Evolutionary conservation across 169 alveolate genomes (phyloP), one percentile per base, ranked within the genome.

Genomic region (Cyclospora cayetanensis): DNA sequence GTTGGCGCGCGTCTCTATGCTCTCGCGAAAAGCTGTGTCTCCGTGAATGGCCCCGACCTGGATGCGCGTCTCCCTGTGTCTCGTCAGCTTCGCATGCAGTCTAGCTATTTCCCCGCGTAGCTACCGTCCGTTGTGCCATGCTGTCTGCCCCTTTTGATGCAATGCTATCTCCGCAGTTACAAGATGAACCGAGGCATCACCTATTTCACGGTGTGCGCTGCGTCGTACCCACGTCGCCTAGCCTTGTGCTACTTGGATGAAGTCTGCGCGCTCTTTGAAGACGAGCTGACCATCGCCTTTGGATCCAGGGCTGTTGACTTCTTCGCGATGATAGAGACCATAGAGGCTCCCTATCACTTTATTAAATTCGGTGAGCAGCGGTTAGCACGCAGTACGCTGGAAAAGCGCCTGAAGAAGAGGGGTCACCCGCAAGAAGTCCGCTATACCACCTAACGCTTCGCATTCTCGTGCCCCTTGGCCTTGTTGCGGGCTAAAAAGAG

Each of bases 191-290:
- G 93, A 18, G 97, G 98, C 52, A 87, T 96, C 27, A 93, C 94
- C 50, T 94, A 89, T 83, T 76, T 97, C 95, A 95, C 96, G 25
- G 88, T 96, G 22, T 95, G 97, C 35, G 97, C 94, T 42, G 74
- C 76, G 43, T 85, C 93, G 42, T 97, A 96, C 68, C 98, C 98
- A n/a, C 95, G 95, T 76, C 95, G 96, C 68, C 86, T 96, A 25
- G 98, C 98, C 53, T 95, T 97, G 77, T 83, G 97, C 20, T 97
- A 92, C 77, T 90, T 97, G 34, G 94, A 95, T n/a, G 98, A 97
- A 50, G 72, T 97, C 5, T 88, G 72, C 25, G 93, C 93, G 3
- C 84, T 93, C 43, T 96, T 97, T 76, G 84, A 87, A 27, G 97
- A 97, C 70, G 98, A 97, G 88, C 90, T 96, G 55, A 91, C 91